Percentiles rank a stretch among this genome's conserved stretches.
These are phyloP conservation scores for Coemansia sp. DNA, from an alignment of 192 early-diverging fungal genomes.

Conservation along the genomic window DNA sequence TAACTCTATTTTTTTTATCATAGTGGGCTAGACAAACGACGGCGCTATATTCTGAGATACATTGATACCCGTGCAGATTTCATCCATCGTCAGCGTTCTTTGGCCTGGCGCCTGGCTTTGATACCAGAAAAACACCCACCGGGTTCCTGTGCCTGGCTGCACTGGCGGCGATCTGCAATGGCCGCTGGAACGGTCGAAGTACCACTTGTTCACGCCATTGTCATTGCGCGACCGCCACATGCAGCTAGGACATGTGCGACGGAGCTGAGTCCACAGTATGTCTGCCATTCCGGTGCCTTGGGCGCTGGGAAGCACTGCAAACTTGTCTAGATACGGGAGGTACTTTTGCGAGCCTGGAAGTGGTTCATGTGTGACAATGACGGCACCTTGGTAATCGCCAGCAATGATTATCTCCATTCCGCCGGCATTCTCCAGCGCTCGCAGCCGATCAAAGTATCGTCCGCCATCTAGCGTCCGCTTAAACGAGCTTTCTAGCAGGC, in stretches of 20 bases:
- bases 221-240: constrained; percentile 81
- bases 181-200: constrained; percentile 90
- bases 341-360: constrained; percentile 3
- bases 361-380: constrained; percentile 73
- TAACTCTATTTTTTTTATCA: too few relatives aligned
- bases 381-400: constrained; percentile 90
- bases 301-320: constrained; percentile 76
- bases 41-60: constrained; percentile 58
- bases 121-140: constrained; percentile 90
- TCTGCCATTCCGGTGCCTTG: constrained; percentile 94
- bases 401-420: constrained; percentile 71
- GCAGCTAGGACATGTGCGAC: constrained; percentile 62
- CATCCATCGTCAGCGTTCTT: constrained; percentile 13
- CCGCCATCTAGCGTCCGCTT: constrained; percentile 56
- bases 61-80: constrained; percentile 51
- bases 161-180: constrained; percentile 56
- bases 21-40: constrained; percentile 48
- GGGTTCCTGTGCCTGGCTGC: constrained; percentile 34
- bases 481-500: constrained; percentile 77
- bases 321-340: constrained; percentile 84
- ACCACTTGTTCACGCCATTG: constrained; percentile 96
- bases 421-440: constrained; percentile 53
- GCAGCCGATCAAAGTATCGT: constrained; percentile 57
- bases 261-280: constrained; percentile 85
- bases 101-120: constrained; percentile 14